These are phyloP conservation scores for Claviceps fusiformis DNA, from an alignment of 2,329 filamentous ascomycete genomes.

Conservation along the genomic window DNA sequence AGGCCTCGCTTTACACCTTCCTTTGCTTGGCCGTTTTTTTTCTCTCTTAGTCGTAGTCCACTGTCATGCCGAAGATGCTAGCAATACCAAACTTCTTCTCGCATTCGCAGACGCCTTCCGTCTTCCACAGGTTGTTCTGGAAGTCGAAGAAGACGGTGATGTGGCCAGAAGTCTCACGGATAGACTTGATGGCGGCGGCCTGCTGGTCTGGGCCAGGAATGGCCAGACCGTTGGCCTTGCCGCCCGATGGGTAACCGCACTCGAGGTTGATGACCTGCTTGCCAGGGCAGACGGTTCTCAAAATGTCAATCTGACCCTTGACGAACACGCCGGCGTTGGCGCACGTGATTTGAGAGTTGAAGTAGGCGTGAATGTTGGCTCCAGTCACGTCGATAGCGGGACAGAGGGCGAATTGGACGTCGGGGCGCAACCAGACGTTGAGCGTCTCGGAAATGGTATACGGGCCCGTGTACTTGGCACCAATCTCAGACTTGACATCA, in stretches of 20 bases:
- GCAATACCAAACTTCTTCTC: slow-evolving; percentile 69
- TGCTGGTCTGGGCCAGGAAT: slow-evolving; percentile 57
- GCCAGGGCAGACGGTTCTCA: slow-evolving; percentile 55
- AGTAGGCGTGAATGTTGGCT: slow-evolving; percentile 88
- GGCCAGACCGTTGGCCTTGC: slow-evolving; percentile 57
- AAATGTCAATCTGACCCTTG: slow-evolving; percentile 54
- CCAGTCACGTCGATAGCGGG: slow-evolving; percentile 61
- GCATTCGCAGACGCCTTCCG: slow-evolving; percentile 50
- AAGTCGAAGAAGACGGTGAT: slow-evolving; percentile 72
- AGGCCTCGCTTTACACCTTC: too few species aligned
- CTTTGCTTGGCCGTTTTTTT: too few species aligned
- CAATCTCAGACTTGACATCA: slow-evolving; percentile 51
- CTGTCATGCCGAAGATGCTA: slow-evolving; percentile 4
- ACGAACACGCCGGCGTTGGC: slow-evolving; percentile 64
- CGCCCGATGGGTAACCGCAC: slow-evolving; percentile 73
- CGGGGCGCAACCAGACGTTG: slow-evolving; percentile 55
- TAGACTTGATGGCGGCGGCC: slow-evolving; percentile 55
- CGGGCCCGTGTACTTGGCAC: slow-evolving; percentile 54
- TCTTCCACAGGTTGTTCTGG: slow-evolving; percentile 73
- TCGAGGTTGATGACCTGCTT: slow-evolving; percentile 73
- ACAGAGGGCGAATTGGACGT: slow-evolving; percentile 51
- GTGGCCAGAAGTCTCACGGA: slow-evolving; percentile 50
- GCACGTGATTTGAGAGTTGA: slow-evolving; percentile 59
- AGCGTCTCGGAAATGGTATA: slow-evolving; percentile 82
- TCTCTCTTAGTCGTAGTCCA: too few species aligned